Evolutionary conservation across 306 rosid species (phyloP).

Genomic region (Pyrus communis): DNA sequence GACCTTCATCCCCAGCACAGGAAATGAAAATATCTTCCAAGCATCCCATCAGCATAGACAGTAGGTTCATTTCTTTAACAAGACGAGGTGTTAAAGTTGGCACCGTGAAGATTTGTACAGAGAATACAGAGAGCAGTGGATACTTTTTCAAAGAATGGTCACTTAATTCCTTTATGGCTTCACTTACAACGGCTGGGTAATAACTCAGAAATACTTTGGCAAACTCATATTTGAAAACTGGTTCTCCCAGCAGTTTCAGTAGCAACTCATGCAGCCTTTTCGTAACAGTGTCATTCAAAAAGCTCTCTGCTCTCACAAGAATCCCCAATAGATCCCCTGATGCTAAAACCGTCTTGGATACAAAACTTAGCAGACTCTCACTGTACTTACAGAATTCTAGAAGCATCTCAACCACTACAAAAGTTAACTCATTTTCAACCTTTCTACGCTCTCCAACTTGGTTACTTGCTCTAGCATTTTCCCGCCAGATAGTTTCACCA

Average conservation of each 20-base stretch:
- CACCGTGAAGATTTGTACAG: conserved; percentile 95
- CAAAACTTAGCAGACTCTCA: conserved; percentile 92
- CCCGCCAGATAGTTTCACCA: conserved; percentile 32
- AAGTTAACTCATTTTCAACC: conserved; percentile 66
- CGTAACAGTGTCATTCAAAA: conserved; percentile 41
- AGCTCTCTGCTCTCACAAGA: conserved; percentile 73
- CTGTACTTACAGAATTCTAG: conserved; percentile 77
- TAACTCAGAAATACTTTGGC: conserved; percentile 77
- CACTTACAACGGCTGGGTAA: conserved; percentile 74
- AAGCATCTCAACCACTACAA: conserved; percentile 76
- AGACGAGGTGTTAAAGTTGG: conserved; percentile 87
- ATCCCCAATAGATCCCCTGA: conserved; percentile 49
- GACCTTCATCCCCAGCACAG: conserved; percentile 66
- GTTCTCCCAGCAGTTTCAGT: conserved; percentile 84
- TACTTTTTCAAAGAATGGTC: conserved; percentile 41
- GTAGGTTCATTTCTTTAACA: conserved; percentile 81
- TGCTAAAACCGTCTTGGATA: conserved; percentile 51
- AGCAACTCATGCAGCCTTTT: conserved; percentile 80
- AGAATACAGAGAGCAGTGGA: conserved; percentile 60
- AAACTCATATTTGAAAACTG: conserved; percentile 77
- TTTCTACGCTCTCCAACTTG: conserved; percentile 33
- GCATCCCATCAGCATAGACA: conserved; percentile 69
- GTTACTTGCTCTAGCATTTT: conserved; percentile 33
- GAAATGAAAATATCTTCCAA: conserved; percentile 65
- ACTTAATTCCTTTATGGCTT: conserved; percentile 42